Conservation (phyloP, 108 stramenopile genomes). For the Parmales sp. region DNA sequence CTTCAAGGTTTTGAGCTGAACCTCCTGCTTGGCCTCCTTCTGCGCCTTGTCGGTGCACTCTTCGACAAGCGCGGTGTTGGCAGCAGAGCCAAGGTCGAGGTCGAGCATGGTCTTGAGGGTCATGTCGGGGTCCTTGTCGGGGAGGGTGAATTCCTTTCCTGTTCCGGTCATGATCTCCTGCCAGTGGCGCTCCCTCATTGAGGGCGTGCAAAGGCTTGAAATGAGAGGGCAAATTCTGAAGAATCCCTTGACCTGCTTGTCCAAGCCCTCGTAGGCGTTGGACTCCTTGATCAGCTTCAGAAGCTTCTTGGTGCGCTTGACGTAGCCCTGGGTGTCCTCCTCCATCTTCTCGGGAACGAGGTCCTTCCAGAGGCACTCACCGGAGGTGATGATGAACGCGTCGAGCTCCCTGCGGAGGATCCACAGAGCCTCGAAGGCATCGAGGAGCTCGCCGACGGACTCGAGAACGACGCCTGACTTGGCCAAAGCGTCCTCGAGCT, state of each 20-base stretch:
- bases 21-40: slow-evolving; percentile 62
- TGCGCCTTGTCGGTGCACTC: slow-evolving; percentile 50
- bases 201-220: slow-evolving; percentile 28
- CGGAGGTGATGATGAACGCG: slow-evolving; percentile 26
- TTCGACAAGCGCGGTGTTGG: slow-evolving; percentile 45
- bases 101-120: slow-evolving; percentile 35
- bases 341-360: slow-evolving; percentile 42
- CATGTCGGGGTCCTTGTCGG: slow-evolving; percentile 39
- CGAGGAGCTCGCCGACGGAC: neutral
- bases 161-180: slow-evolving; percentile 28
- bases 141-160: slow-evolving; percentile 34
- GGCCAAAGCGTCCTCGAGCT: slow-evolving; percentile 9
- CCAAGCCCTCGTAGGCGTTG: slow-evolving; percentile 34
- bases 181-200: slow-evolving; percentile 57
- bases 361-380: slow-evolving; percentile 38
- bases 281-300: slow-evolving; percentile 35
- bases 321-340: slow-evolving; percentile 20
- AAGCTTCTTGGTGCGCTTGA: slow-evolving; percentile 25
- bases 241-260: slow-evolving; percentile 48
- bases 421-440: slow-evolving; percentile 27
- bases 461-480: neutral
- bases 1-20: slow-evolving; percentile 29
- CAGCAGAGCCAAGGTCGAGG: slow-evolving; percentile 35
- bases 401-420: slow-evolving; percentile 35
- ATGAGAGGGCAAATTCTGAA: slow-evolving; percentile 51